Evolutionary conservation across 2,329 filamentous ascomycete genomes (phyloP).

Genomic region (Beauveria bassiana): DNA sequence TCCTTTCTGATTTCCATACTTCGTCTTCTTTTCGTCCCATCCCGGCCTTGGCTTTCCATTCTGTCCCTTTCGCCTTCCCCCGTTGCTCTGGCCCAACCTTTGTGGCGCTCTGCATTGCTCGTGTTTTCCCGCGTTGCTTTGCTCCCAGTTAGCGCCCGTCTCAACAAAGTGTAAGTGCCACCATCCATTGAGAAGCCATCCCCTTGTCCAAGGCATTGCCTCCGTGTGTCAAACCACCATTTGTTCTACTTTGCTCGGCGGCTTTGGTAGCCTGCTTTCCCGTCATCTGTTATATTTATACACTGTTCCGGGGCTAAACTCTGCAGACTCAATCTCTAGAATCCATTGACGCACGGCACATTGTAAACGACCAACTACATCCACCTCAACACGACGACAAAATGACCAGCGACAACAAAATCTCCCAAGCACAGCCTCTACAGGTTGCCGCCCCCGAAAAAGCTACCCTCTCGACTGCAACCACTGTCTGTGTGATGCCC

Average conservation of each 20-base stretch:
- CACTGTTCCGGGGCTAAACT: not conserved
- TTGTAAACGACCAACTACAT: not conserved
- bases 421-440: constrained; percentile 13
- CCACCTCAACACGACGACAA: constrained; percentile 10
- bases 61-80: constrained; percentile 5
- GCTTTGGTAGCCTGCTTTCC: not conserved
- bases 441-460: constrained; percentile 22
- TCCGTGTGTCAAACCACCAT: not conserved
- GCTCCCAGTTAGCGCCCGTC: not conserved
- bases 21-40: not conserved
- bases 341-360: not conserved
- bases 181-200: not conserved
- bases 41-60: not conserved
- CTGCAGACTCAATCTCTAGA: not conserved
- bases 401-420: constrained; percentile 22
- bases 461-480: constrained; percentile 20
- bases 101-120: not conserved
- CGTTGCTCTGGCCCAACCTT: not conserved
- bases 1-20: not conserved
- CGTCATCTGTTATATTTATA: not conserved
- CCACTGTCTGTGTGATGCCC: constrained; percentile 17
- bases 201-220: not conserved
- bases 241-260: not conserved
- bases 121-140: not conserved
- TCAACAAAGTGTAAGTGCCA: constrained; percentile 9